Base-by-base conservation (phyloP, 2,329 filamentous ascomycete species). In the Phialocephala subalpina region DNA sequence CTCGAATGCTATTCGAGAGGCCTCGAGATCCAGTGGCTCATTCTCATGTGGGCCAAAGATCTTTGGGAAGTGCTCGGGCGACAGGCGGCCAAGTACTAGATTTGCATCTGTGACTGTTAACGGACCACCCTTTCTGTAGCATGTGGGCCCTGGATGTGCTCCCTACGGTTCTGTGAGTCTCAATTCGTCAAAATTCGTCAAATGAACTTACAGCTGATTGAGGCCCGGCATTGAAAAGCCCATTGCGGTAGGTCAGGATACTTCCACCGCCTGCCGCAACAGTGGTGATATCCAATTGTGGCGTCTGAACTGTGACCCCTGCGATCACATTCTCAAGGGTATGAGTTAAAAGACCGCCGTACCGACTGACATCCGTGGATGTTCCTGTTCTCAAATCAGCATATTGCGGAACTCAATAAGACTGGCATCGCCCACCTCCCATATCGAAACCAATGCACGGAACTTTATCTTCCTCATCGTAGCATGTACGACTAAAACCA, bases 31-130 rank as follows among this genome's bases (percentile, higher is more conserved):
- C 0, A 97, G 80, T 0, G 89, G 89, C 75, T 95, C 86, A 62
- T 97, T 84, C 76, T 97, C 94, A 42, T 94, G 91, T 76, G 92
- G 90, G 55, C 94, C 94, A 73, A 97, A 97, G 65, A 97, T 97
- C 77, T 94, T 94, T 0, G 94, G 94, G 75, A 97, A 97, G 82
- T 94, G 96, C 66, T 96, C 92, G 0, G 94, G 93, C 0, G 97
- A 80, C 5, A 97, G 82, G 42, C 94, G 86, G 0, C 94, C 93
- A 25, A 97, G 86, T 72, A 93, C 92, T 5, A 97, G 78, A 72
- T 97, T 97, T 1, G 94, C 94, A 76, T 97, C 94, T 0, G 94
- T 97, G 25, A 97, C 94, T 0, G 94, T 95, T 3, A 95, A 84
- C 2, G 94, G 94, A 33, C 94, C 94, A 0, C 91, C 92, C 77